phyloP scores from a whole-genome alignment of 345 rosid genomes.

The Melastoma malabathricum region DNA sequence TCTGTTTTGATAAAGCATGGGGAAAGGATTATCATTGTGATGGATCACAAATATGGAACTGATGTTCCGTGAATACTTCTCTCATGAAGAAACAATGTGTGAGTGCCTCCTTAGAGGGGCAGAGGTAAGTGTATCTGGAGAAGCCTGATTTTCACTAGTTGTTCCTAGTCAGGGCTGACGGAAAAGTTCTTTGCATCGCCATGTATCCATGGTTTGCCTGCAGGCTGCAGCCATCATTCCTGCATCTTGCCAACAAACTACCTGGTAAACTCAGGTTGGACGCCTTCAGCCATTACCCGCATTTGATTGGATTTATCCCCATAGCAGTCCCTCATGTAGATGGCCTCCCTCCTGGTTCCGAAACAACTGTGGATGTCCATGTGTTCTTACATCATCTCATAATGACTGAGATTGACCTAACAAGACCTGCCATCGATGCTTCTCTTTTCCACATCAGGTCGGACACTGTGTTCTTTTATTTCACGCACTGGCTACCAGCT shows the following conservation, averaged over 20 bases:
- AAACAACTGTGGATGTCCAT: conserved; percentile 18
- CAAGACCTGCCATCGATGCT: conserved; percentile 4
- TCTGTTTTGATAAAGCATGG: no score
- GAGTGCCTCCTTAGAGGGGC: neutral
- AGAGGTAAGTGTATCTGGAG: no score
- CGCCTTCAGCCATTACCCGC: conserved; percentile 22
- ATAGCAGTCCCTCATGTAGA: conserved; percentile 24
- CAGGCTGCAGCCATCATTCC: conserved; percentile 46
- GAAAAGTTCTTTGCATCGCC: conserved; percentile 16
- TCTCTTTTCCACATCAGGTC: conserved; percentile 15
- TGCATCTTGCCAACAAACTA: conserved; percentile 47
- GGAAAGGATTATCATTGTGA: no score
- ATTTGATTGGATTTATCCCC: conserved; percentile 21
- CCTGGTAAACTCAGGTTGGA: conserved; percentile 22
- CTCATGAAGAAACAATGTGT: no score
- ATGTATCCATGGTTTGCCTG: conserved; percentile 56
- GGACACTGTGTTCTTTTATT: conserved; percentile 21
- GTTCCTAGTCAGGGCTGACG: conserved; percentile 1
- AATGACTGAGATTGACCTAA: conserved; percentile 22
- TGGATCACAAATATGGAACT: no score
- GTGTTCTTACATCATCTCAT: conserved; percentile 9
- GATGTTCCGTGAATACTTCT: no score
- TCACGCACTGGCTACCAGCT: conserved; percentile 26
- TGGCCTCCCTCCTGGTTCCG: conserved; percentile 23
- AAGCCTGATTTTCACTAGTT: no score